Percentiles rank a stretch among this genome's conserved stretches.
These are phyloP conservation scores for Phytomonas sp. DNA, from an alignment of 208 protist species.

Conservation along the genomic window DNA sequence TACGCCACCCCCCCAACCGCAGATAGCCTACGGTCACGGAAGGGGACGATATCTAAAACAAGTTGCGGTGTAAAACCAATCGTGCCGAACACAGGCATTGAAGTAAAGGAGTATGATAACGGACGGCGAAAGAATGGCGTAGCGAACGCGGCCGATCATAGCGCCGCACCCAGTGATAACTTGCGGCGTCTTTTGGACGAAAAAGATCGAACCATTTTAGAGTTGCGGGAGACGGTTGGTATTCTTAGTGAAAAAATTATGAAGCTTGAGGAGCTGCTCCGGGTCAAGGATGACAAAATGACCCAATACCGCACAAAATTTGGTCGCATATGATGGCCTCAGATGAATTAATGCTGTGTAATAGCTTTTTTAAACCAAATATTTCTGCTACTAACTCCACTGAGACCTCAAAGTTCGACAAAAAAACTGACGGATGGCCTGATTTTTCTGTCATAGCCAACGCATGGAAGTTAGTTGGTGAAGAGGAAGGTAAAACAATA, in stretches of 20 bases:
- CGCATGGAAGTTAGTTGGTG: background rate
- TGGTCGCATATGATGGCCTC: conserved; percentile 19
- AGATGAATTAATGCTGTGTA: background rate
- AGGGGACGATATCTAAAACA: background rate
- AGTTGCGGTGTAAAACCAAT: background rate
- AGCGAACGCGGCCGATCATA: background rate
- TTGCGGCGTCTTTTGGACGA: conserved; percentile 63
- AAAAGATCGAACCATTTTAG: conserved; percentile 87
- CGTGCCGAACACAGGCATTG: background rate
- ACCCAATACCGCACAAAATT: conserved; percentile 63
- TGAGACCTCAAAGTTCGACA: background rate
- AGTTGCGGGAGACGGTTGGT: conserved; percentile 84
- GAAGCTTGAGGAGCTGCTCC: conserved; percentile 94
- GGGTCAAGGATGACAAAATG: conserved; percentile 94
- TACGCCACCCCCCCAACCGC: background rate
- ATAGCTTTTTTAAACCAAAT: background rate
- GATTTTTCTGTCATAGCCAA: background rate
- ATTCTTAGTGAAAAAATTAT: conserved; percentile 89
- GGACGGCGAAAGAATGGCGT: background rate
- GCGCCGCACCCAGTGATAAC: conserved; percentile 2
- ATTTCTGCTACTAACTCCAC: background rate
- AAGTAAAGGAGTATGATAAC: background rate
- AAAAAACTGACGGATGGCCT: background rate
- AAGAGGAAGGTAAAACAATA: background rate
- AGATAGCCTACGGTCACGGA: background rate